Evolutionary conservation across 129 eudicot genomes (phyloP).

Genomic region (Helichrysum umbraculigerum): DNA sequence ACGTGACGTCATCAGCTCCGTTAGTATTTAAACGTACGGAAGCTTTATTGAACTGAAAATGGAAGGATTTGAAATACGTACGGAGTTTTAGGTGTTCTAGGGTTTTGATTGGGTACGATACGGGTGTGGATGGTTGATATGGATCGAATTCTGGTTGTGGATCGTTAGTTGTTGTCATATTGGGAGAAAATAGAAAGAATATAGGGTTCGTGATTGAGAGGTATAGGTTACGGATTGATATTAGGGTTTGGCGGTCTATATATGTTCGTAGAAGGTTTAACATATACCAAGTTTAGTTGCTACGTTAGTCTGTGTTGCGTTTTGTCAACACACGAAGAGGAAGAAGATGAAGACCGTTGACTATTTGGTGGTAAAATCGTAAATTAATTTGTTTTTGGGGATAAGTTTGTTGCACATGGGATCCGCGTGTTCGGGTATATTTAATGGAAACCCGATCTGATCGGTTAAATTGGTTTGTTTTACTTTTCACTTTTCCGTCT

Average conservation of each 20-base stretch:
- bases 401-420: not conserved
- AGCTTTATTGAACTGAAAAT: conserved; percentile 66
- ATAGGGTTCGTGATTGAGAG: conserved; percentile 30
- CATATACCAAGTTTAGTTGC: conserved; percentile 1
- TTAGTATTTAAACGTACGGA: conserved; percentile 31
- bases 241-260: conserved; percentile 44
- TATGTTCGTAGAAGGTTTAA: conserved; percentile 34
- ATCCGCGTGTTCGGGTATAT: not conserved
- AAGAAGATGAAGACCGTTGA: too few species aligned
- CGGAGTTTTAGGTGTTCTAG: conserved; percentile 60
- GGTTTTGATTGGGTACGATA: conserved; percentile 72
- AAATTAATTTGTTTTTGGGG: not conserved
- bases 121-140: conserved; percentile 47
- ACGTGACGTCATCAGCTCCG: conserved; percentile 24
- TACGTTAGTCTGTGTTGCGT: too few species aligned
- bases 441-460: too few species aligned
- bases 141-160: conserved; percentile 56
- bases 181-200: conserved; percentile 31
- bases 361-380: not conserved
- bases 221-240: conserved; percentile 34
- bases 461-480: too few species aligned
- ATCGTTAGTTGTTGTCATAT: conserved; percentile 31
- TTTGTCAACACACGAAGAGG: not conserved
- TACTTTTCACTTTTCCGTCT: too few species aligned
- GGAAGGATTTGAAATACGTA: conserved; percentile 70